phyloP scores from a whole-genome alignment of 352 stramenopile genomes.

The Aphanomyces euteiches region DNA sequence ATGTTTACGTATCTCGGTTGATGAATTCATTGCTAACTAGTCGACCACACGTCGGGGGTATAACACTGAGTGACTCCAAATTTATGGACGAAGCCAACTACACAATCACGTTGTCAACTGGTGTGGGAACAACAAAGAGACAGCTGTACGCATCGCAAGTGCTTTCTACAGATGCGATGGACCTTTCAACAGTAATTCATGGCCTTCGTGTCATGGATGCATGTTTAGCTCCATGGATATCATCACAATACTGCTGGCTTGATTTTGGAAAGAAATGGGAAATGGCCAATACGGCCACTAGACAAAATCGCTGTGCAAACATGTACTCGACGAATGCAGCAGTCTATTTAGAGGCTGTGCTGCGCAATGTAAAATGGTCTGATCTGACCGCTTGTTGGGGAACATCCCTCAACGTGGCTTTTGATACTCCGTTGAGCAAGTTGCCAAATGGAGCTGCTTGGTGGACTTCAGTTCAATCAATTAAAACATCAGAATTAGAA shows the following conservation, averaged over 20 bases:
- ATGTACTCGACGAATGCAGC: slow-evolving; percentile 23
- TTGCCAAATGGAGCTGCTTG: neutral
- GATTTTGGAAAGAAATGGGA: slow-evolving; percentile 21
- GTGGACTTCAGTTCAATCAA: neutral
- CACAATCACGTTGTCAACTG: neutral
- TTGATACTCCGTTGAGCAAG: neutral
- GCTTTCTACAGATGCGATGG: neutral
- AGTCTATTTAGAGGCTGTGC: slow-evolving; percentile 20
- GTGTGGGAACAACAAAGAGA: neutral
- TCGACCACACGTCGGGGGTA: neutral
- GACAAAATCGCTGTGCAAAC: slow-evolving; percentile 15
- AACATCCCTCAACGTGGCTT: slow-evolving; percentile 10
- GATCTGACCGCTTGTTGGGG: slow-evolving; percentile 10
- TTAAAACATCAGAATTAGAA: neutral
- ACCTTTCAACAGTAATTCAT: slow-evolving; percentile 2
- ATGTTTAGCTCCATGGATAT: slow-evolving; percentile 21
- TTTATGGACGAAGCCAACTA: slow-evolving; percentile 6
- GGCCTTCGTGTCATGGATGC: slow-evolving; percentile 18
- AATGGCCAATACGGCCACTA: slow-evolving; percentile 19
- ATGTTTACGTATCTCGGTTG: neutral
- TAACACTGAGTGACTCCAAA: neutral
- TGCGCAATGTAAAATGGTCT: slow-evolving; percentile 17
- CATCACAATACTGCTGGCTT: slow-evolving; percentile 29
- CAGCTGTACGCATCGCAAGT: neutral
- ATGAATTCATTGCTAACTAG: neutral